Evolutionary conservation across 2,329 filamentous ascomycete genomes (phyloP).

Genomic region (Colletotrichum navitas): DNA sequence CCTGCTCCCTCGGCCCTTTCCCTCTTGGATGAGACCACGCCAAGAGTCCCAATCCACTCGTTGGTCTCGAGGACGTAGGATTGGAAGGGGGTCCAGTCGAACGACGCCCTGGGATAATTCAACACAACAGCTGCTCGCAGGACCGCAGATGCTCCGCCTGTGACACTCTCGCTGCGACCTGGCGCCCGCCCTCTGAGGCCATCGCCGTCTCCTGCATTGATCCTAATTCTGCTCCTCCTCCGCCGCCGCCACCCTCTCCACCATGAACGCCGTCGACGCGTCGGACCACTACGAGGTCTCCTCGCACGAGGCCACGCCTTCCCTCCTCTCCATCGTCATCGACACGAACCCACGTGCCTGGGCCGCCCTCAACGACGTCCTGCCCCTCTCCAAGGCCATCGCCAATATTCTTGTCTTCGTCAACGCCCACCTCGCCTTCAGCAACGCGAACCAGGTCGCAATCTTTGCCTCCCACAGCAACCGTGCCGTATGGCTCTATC

Average conservation of each 20-base stretch:
- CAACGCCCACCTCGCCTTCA: slow-evolving; percentile 95
- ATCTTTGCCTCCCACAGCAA: slow-evolving; percentile 91
- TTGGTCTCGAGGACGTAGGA: slow-evolving; percentile 27
- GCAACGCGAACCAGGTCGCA: slow-evolving; percentile 92
- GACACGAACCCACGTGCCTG: slow-evolving; percentile 98
- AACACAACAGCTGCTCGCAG: not conserved
- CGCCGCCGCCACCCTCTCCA: slow-evolving; percentile 42
- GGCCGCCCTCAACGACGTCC: slow-evolving; percentile 79
- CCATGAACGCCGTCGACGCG: slow-evolving; percentile 69
- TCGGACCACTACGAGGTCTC: slow-evolving; percentile 71
- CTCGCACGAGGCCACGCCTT: slow-evolving; percentile 72
- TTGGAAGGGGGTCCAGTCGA: slow-evolving; percentile 12
- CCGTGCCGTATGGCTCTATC: slow-evolving; percentile 91
- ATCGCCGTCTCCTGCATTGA: slow-evolving; percentile 21
- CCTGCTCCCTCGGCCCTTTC: not conserved
- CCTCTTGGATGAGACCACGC: slow-evolving; percentile 26
- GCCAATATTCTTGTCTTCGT: slow-evolving; percentile 94
- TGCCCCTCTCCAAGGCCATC: slow-evolving; percentile 86
- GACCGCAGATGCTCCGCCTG: slow-evolving; percentile 31
- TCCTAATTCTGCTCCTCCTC: not conserved
- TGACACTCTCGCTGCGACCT: slow-evolving; percentile 33
- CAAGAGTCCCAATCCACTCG: slow-evolving; percentile 10
- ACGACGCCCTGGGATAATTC: not conserved
- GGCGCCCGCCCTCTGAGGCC: slow-evolving; percentile 35
- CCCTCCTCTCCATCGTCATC: slow-evolving; percentile 89